Evolutionary conservation across 495 filamentous ascomycete genomes (phyloP).

Genomic region (Neurospora sp.): DNA sequence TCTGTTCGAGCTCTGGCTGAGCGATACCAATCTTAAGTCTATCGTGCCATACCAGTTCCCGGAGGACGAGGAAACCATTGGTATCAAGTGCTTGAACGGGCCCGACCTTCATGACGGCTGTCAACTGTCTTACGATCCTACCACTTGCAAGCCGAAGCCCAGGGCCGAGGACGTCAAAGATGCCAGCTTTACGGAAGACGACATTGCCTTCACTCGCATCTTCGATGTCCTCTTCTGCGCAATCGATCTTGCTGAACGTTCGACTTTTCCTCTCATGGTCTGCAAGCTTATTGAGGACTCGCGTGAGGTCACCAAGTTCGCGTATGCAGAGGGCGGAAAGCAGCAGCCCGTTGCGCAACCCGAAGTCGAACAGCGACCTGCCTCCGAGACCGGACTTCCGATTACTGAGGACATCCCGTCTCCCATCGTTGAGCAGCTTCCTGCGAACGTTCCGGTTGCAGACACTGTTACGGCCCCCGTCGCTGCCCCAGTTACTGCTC

Average conservation of each 20-base stretch:
- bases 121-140: conserved; percentile 17
- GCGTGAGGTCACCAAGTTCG: conserved; percentile 9
- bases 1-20: conserved; percentile 20
- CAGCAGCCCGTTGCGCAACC: neutral
- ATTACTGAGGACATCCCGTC: neutral
- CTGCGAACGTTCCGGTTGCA: neutral
- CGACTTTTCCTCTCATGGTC: conserved; percentile 13
- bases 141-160: conserved; percentile 15
- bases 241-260: conserved; percentile 12
- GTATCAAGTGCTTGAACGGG: conserved; percentile 30
- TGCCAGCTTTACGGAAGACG: conserved; percentile 8
- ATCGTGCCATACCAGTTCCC: conserved; percentile 23
- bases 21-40: conserved; percentile 12
- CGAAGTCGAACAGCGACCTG: neutral
- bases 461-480: neutral
- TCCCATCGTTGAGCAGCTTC: neutral
- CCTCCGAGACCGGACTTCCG: neutral
- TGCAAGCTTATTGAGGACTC: conserved; percentile 3
- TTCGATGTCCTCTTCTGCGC: conserved; percentile 15
- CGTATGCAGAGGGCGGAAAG: conserved; percentile 16
- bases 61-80: conserved; percentile 34
- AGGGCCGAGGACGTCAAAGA: conserved; percentile 13
- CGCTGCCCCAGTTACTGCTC: neutral
- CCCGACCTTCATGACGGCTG: conserved; percentile 18
- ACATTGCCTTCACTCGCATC: conserved; percentile 12